Conservation (phyloP, 345 rosid genomes). For the Noccaea bulbosa region DNA sequence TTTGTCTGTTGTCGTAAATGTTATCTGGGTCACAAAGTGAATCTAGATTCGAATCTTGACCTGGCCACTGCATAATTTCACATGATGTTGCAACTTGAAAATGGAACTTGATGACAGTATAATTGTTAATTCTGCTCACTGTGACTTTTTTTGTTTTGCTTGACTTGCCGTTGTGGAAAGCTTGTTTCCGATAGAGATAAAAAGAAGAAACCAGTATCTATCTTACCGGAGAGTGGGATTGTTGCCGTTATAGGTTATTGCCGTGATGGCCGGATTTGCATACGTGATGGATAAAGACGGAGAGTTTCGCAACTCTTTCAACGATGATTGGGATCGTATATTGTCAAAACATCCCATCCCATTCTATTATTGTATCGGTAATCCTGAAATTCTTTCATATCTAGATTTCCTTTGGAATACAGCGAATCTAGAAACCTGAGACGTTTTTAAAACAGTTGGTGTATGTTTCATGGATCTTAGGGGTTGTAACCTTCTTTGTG, state of each 20-base stretch:
- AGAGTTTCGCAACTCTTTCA: constrained; percentile 85
- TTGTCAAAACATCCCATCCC: constrained; percentile 92
- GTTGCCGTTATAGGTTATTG: constrained; percentile 57
- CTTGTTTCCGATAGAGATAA: not conserved
- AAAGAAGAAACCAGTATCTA: too few species aligned
- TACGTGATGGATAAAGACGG: constrained; percentile 94
- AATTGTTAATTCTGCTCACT: constrained; percentile 5
- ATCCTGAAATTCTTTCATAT: not conserved
- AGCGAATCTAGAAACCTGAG: not conserved
- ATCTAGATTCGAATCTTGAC: constrained; percentile 25
- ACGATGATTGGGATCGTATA: constrained; percentile 93
- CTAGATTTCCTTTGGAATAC: not conserved
- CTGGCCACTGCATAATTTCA: not conserved
- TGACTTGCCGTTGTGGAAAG: constrained; percentile 22
- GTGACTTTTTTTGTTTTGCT: constrained; percentile 26
- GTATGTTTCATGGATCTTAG: constrained; percentile 44
- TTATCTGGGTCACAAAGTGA: constrained; percentile 4
- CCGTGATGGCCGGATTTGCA: constrained; percentile 80
- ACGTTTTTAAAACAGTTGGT: constrained; percentile 7
- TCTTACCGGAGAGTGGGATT: not conserved
- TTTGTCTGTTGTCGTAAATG: not conserved
- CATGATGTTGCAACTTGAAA: constrained; percentile 14
- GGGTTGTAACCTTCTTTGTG: constrained; percentile 87
- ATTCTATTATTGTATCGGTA: constrained; percentile 94
- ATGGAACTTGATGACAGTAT: constrained; percentile 7